Conservation (phyloP, 2,329 filamentous ascomycete genomes). For the Tympanopsis confertula region DNA sequence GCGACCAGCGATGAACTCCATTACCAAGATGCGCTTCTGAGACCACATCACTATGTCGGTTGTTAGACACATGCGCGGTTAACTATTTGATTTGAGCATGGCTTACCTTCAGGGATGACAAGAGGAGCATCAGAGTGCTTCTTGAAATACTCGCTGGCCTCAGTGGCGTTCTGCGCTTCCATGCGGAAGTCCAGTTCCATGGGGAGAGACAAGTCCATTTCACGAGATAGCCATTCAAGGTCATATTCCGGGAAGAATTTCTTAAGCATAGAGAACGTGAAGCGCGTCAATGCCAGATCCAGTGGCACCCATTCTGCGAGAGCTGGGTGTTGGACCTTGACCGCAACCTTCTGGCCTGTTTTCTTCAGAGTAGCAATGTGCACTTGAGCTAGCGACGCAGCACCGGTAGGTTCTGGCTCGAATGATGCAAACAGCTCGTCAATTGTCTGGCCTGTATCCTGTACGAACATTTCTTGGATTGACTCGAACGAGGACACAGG, state of each 20-base stretch:
- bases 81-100: not conserved
- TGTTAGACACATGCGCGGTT: not conserved
- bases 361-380: conserved; percentile 76
- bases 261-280: conserved; percentile 83
- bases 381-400: conserved; percentile 88
- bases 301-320: conserved; percentile 82
- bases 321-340: conserved; percentile 90
- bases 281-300: conserved; percentile 74
- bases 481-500: conserved; percentile 83
- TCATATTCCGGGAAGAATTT: conserved; percentile 96
- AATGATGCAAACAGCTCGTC: conserved; percentile 82
- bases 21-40: conserved; percentile 78
- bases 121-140: conserved; percentile 65
- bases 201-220: conserved; percentile 84
- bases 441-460: conserved; percentile 70
- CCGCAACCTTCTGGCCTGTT: conserved; percentile 76
- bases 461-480: conserved; percentile 73
- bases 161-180: conserved; percentile 74
- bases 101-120: conserved; percentile 57
- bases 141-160: conserved; percentile 71
- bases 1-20: conserved; percentile 81
- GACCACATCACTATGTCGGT: conserved; percentile 62
- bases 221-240: conserved; percentile 83
- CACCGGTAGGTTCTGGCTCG: conserved; percentile 68
- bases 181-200: conserved; percentile 82